phyloP scores from a whole-genome alignment of 495 filamentous ascomycete genomes.

The Amorphotheca resinae region DNA sequence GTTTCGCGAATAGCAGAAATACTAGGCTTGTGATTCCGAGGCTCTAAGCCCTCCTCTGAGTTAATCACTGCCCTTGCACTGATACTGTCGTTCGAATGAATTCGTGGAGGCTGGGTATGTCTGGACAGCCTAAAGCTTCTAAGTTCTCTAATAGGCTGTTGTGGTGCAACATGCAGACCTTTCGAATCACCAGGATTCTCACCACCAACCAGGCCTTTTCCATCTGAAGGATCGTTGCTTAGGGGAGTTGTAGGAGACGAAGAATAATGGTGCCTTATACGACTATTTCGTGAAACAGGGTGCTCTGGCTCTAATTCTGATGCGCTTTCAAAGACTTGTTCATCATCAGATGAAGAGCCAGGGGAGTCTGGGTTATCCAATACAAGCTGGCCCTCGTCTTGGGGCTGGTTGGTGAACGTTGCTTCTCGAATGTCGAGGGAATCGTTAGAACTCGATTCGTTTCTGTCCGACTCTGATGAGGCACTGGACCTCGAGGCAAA shows the following conservation, averaged over 20 bases:
- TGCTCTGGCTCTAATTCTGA: background rate
- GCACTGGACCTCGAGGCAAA: background rate
- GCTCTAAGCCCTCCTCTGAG: too few relatives aligned
- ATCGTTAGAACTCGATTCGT: background rate
- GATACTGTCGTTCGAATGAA: too few relatives aligned
- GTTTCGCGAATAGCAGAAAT: background rate
- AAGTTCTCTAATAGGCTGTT: too few relatives aligned
- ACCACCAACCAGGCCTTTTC: background rate
- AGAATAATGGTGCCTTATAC: background rate
- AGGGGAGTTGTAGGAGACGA: conserved; percentile 6
- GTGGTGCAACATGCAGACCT: too few relatives aligned
- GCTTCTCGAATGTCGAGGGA: background rate
- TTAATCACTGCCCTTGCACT: too few relatives aligned
- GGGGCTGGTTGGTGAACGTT: background rate
- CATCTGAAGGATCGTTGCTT: background rate
- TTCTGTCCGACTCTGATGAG: background rate
- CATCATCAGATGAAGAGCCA: background rate
- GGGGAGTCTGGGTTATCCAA: background rate
- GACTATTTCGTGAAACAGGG: background rate
- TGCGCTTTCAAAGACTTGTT: background rate
- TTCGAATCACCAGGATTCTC: too few relatives aligned
- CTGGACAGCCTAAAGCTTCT: too few relatives aligned
- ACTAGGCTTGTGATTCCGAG: background rate
- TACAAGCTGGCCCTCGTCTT: background rate
- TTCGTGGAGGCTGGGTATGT: too few relatives aligned